Percentiles rank a stretch among this genome's conserved stretches.
These are phyloP conservation scores for Lachancea cidri DNA, from an alignment of 805 yeast species.

Conservation along the genomic window DNA sequence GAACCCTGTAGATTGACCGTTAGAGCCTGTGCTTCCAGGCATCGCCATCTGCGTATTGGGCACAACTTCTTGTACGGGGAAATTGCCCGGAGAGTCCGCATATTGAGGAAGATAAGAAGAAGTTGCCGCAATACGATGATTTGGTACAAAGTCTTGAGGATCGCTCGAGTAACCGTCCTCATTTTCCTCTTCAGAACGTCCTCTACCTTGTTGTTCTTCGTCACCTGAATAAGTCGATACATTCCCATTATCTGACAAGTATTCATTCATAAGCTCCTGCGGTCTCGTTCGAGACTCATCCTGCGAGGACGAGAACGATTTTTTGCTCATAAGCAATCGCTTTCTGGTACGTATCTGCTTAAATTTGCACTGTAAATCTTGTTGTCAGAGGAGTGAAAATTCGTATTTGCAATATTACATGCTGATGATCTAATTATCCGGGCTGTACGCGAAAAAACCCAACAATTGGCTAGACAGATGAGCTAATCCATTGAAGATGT, in stretches of 20 bases:
- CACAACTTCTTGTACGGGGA: slow-evolving; percentile 28
- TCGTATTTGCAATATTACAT: neutral
- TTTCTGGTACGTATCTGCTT: neutral
- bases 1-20: slow-evolving; percentile 7
- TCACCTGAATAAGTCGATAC: slow-evolving; percentile 2
- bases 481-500: neutral
- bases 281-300: slow-evolving; percentile 5
- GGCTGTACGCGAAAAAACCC: neutral
- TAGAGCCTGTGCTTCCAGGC: slow-evolving; percentile 10
- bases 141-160: slow-evolving; percentile 8
- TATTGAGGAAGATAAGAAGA: slow-evolving; percentile 28
- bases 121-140: slow-evolving; percentile 9
- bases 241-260: slow-evolving; percentile 3
- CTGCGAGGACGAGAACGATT: neutral
- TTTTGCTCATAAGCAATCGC: slow-evolving; percentile 4
- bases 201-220: neutral
- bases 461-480: neutral
- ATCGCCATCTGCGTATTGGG: slow-evolving; percentile 28
- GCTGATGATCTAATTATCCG: neutral
- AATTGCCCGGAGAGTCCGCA: slow-evolving; percentile 11
- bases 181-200: neutral
- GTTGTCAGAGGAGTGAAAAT: neutral
- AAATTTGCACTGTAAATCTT: neutral
- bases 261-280: slow-evolving; percentile 10
- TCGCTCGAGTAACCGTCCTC: slow-evolving; percentile 3